Conservation (phyloP, 176 grass and related monocot species). For the Pontederia paniculata region DNA sequence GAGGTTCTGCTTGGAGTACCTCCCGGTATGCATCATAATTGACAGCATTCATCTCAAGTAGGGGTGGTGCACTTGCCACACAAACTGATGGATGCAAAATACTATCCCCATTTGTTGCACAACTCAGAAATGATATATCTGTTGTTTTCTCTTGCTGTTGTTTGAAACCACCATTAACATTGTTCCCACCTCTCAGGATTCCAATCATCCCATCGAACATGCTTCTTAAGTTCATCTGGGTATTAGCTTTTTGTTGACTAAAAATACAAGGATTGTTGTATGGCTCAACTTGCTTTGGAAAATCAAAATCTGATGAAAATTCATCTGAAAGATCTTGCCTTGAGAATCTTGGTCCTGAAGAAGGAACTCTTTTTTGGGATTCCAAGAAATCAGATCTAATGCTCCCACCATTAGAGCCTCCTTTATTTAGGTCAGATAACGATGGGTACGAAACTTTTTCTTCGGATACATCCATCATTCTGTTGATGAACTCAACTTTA, state of each 20-base stretch:
- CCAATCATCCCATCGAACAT: constrained; percentile 37
- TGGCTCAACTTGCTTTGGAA: constrained; percentile 25
- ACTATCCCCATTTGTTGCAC: constrained; percentile 35
- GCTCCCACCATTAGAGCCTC: neutral
- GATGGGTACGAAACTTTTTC: constrained; percentile 7
- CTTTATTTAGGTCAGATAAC: constrained; percentile 7
- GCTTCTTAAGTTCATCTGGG: constrained; percentile 51
- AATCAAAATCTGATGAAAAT: constrained; percentile 17
- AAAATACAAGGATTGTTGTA: constrained; percentile 19
- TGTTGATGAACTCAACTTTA: no score
- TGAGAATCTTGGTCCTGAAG: constrained; percentile 23
- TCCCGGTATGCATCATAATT: constrained; percentile 37
- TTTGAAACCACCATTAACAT: constrained; percentile 22
- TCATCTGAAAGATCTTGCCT: constrained; percentile 18
- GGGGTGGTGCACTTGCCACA: constrained; percentile 54
- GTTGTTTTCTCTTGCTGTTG: constrained; percentile 23
- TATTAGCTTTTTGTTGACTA: constrained; percentile 17
- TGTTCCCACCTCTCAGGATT: constrained; percentile 34
- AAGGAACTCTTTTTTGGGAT: constrained; percentile 2
- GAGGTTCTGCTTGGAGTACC: constrained; percentile 59
- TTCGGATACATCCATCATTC: neutral
- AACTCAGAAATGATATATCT: constrained; percentile 62
- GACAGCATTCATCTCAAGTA: constrained; percentile 43
- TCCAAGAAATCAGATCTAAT: neutral
- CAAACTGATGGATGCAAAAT: constrained; percentile 72